Evolutionary conservation across 257 asterid genomes (phyloP), one percentile per base, ranked within the genome.

Genomic region (Ilex aquifolium): DNA sequence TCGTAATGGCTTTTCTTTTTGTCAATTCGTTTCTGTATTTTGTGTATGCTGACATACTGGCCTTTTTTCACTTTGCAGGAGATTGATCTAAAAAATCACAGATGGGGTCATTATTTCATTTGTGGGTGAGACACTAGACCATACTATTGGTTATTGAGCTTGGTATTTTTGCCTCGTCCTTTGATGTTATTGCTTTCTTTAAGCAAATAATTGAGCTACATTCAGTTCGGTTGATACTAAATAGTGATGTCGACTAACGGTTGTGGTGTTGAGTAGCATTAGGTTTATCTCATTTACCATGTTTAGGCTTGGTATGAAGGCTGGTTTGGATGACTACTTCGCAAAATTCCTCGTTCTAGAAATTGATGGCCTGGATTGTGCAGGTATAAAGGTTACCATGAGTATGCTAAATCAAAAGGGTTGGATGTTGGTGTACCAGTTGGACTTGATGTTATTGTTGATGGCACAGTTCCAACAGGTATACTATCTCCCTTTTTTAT

Each of bases 401-500:
- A 89, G 75, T 85, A 81, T 69, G 89, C 97, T 51, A 80, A 76
- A 64, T 69, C 67, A 16, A 89, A 92, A 69, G 97, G 93, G 60
- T 70, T 83, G 52, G 76, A 86, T 49, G 77, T 76, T 32, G 83
- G 89, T 57, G 65, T 63, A 71, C 62, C 86, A 17, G 78, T 76
- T 62, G 98, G 98, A 60, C 88, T 92, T 29, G 95, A 92, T 75
- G 86, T 89, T 70, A 71, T 89, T 9, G 83, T 92, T 32, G 97
- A 89, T 78, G 98, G 98, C 77, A 76, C 77, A 63, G 98, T 92
- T 59, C 97, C 98, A 27, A 85, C 97, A 9, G 97, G 97, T 92
- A 77, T 59, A 39, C 46, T 54, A 7, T 29, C 57, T 65, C 64
- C 14, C 64, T 62, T 36, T 36, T 36, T 36, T 36, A 36, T 36